Evolutionary conservation across 2,329 filamentous ascomycete genomes (phyloP).

Genomic region (Epichloe bromicola): DNA sequence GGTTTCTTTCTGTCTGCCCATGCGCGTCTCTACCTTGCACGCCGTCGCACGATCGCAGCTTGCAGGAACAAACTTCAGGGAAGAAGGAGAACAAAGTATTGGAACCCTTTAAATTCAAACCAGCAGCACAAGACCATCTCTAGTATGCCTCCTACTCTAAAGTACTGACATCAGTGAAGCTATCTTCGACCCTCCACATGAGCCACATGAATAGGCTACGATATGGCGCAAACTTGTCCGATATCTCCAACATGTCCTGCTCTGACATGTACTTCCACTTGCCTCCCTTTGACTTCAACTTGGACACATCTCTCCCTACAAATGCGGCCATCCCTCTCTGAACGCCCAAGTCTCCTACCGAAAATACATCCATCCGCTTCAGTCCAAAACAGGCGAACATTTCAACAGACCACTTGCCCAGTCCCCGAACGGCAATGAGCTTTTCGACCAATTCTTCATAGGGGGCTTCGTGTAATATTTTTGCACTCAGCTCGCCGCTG

Average conservation of each 20-base stretch:
- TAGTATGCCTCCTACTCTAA: slow-evolving; percentile 27
- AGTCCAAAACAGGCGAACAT: slow-evolving; percentile 98
- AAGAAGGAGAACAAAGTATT: no score
- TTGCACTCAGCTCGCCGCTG: slow-evolving; percentile 58
- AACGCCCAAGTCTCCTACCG: slow-evolving; percentile 80
- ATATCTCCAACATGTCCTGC: slow-evolving; percentile 75
- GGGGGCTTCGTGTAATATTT: slow-evolving; percentile 62
- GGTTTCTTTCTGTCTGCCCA: neutral
- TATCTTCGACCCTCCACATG: slow-evolving; percentile 77
- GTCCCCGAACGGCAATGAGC: slow-evolving; percentile 72
- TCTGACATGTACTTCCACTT: slow-evolving; percentile 99
- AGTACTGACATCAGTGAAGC: slow-evolving; percentile 51
- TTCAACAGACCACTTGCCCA: slow-evolving; percentile 86
- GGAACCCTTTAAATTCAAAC: neutral
- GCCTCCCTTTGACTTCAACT: slow-evolving; percentile 65
- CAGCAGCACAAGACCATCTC: no score
- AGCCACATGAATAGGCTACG: slow-evolving; percentile 96
- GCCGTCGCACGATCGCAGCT: neutral
- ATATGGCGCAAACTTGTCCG: slow-evolving; percentile 73
- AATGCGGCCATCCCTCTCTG: slow-evolving; percentile 91
- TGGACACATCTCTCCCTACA: slow-evolving; percentile 67
- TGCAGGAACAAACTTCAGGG: neutral
- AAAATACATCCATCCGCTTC: slow-evolving; percentile 89
- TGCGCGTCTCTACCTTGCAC: neutral
- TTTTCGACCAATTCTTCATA: slow-evolving; percentile 79